Conservation (phyloP, 208 protist genomes). For the Trypanosoma conorhini region DNA sequence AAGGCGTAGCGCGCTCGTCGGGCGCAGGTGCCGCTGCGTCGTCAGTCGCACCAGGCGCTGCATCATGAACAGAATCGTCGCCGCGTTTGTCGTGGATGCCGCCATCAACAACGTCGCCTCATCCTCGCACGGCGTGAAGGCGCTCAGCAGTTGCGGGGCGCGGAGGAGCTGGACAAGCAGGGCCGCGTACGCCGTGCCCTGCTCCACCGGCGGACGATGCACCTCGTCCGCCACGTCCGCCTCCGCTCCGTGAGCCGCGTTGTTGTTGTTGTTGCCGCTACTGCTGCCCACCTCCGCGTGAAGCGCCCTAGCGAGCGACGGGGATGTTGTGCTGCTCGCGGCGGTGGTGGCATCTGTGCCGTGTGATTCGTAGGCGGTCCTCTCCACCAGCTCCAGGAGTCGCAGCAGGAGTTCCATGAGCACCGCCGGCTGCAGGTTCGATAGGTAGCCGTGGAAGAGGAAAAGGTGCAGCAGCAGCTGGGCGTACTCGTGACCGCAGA, state of each 20-base stretch:
- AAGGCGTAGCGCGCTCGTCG: slow-evolving; percentile 46
- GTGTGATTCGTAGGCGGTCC: slow-evolving; percentile 25
- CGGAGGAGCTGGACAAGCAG: slow-evolving; percentile 30
- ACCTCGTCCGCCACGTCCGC: background rate
- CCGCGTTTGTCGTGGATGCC: background rate
- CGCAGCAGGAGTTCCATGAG: slow-evolving; percentile 40
- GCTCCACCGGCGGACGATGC: slow-evolving; percentile 15
- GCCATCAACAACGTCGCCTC: background rate
- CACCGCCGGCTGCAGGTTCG: slow-evolving; percentile 38
- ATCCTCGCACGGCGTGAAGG: slow-evolving; percentile 28
- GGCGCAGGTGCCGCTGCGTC: slow-evolving; percentile 37
- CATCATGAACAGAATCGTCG: slow-evolving; percentile 28
- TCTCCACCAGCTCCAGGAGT: slow-evolving; percentile 48
- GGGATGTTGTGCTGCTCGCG: background rate
- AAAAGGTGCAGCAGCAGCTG: slow-evolving; percentile 50
- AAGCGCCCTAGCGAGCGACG: background rate
- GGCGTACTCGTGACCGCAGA: slow-evolving; percentile 66
- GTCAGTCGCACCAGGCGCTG: slow-evolving; percentile 29
- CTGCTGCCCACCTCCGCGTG: background rate
- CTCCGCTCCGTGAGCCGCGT: background rate
- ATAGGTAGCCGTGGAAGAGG: slow-evolving; percentile 49
- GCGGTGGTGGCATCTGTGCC: background rate
- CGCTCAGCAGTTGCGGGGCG: slow-evolving; percentile 26
- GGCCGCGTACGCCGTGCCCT: slow-evolving; percentile 28
- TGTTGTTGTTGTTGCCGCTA: background rate